Base-by-base conservation (phyloP, 163 green algal species). In the Volvox carteri region DNA sequence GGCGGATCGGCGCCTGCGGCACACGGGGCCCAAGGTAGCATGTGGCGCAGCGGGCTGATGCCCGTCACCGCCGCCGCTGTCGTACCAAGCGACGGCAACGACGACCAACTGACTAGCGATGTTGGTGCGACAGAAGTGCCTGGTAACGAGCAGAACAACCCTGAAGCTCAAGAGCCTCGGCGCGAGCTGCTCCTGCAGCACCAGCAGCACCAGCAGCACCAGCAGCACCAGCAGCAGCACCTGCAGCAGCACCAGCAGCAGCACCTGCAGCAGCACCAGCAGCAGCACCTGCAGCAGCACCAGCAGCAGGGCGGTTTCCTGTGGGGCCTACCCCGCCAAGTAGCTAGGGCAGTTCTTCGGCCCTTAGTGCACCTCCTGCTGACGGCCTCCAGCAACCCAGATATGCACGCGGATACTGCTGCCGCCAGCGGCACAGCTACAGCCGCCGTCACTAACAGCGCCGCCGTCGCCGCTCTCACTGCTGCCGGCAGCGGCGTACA, bases 21-120 rank as follows among this genome's bases (percentile, higher is more conserved):
- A 18, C 18, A 25, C 37, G 54, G 54, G 16, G 33, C 33, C 77
- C 25, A 37, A 28, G 54, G 77, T 3, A 35, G 77, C 35, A 8
- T 8, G 35, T 52, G 77, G 77, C 33, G 33, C 50, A 18, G 77
- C 77, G 77, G 77, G 77, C 0, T 85, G 50, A 73, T 21, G 52
- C 33, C 54, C 11, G 41, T 37, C 23, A 16, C 37, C 14, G 14
- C 18, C 4, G 70, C 25, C 33, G 65, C n/a, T 12, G n/a, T 8
- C n/a, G n/a, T n/a, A n/a, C n/a, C n/a, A n/a, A n/a, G n/a, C n/a
- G n/a, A n/a, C n/a, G n/a, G n/a, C n/a, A n/a, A n/a, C n/a, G n/a
- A n/a, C n/a, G n/a, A n/a, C n/a, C n/a, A n/a, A n/a, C n/a, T n/a
- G n/a, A n/a, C n/a, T n/a, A n/a, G n/a, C n/a, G n/a, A n/a, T n/a